Percentiles rank a stretch among this genome's conserved stretches.
phyloP scores from a whole-genome alignment of 441 rosid genomes.

The Pelargonium fulgidum region DNA sequence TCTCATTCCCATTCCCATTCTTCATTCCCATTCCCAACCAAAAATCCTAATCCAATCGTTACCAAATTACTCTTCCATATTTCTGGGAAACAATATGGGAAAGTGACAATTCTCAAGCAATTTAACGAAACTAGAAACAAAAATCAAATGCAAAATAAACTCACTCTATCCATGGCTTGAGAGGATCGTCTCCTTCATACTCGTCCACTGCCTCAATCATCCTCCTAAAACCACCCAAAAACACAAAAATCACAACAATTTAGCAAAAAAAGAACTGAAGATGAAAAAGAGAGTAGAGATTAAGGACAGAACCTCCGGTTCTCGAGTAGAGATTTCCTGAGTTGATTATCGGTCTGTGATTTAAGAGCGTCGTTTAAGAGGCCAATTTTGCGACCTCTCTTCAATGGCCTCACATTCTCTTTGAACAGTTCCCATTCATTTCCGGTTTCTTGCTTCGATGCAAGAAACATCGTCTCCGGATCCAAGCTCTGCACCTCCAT shows the following conservation, averaged over 20 bases:
- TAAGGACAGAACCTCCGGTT: constrained; percentile 45
- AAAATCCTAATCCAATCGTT: no score
- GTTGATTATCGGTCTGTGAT: constrained; percentile 44
- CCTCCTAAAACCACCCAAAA: constrained; percentile 34
- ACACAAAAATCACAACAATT: not conserved
- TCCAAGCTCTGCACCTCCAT: constrained; percentile 31
- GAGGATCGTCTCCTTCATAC: constrained; percentile 77
- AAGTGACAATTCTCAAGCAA: no score
- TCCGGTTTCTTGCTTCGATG: constrained; percentile 60
- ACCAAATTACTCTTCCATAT: no score
- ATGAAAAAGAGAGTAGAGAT: not conserved
- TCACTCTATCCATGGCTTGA: constrained; percentile 78
- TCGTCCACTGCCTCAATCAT: constrained; percentile 63
- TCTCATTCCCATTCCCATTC: no score
- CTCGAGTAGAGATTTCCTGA: constrained; percentile 51
- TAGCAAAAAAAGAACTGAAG: not conserved
- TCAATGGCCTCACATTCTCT: constrained; percentile 77
- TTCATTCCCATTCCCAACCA: no score
- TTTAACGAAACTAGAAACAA: no score
- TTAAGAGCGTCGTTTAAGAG: constrained; percentile 66
- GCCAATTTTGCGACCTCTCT: constrained; percentile 73
- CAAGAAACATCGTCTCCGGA: constrained; percentile 65
- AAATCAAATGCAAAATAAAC: constrained; percentile 10
- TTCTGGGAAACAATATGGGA: no score
- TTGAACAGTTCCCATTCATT: constrained; percentile 87